Base-by-base conservation (phyloP, 164 flowering plant species). In the Liriodendron chinense region DNA sequence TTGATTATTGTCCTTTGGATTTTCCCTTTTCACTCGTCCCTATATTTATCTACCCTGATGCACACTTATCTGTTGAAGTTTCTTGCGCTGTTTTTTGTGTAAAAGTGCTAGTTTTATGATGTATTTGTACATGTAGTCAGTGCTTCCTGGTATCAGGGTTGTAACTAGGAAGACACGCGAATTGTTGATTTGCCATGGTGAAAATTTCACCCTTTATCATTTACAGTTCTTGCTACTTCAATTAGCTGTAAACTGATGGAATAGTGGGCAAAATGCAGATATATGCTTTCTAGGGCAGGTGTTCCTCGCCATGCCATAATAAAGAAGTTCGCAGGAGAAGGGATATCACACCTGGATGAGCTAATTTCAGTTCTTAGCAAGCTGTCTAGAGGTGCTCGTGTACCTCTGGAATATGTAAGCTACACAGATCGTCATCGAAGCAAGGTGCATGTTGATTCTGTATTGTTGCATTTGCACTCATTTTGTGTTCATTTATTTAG, bases 261-360 rank as follows among this genome's bases (percentile, higher is more conserved):
- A 20, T 76, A 21, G 24, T 47, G 66, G n/a, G 13, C 73, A 65
- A 76, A 70, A 77, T 85, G 81, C 87, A 93, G 98, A 69, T 95
- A 95, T 79, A 95, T 95, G 98, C 91, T 95, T 21, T 87, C 86
- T 71, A 84, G 98, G 87, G 98, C 98, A 43, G 93, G 93, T 64
- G 97, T 95, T 77, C 97, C 96, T 79, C 91, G 94, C 71, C 98
- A 95, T 86, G 93, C 98, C 62, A 95, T 95, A 74, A 93, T 95
- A 68, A 92, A 90, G 82, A 95, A 93, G 81, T 87, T 95, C 85
- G 94, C 93, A 34, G 98, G 95, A 69, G 88, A 89, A 80, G 97
- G 92, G 72, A 92, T 95, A 80, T 81, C 91, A 65, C 71, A 68
- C 57, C 84, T 95, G 73, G 91, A 90, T 74, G 91, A 91, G 6